Conservation (phyloP, 495 filamentous ascomycete species). For the Thermothielavioides terrestris region DNA sequence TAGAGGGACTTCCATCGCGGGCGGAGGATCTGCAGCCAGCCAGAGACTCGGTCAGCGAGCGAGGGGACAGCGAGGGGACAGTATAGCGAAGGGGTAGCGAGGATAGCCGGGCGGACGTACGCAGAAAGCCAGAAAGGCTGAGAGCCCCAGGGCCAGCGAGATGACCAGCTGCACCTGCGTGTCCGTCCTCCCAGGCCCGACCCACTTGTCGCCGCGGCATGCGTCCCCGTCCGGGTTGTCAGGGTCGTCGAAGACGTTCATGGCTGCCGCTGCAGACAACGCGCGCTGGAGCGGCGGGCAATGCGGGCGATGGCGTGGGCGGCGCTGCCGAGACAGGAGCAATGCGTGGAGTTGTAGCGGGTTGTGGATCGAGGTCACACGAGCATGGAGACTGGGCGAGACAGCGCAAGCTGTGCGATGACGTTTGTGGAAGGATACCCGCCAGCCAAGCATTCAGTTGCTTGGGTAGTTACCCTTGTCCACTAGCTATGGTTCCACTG, state of each 20-base stretch:
- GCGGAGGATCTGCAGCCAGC: conserved; percentile 51
- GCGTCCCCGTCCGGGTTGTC: conserved; percentile 10
- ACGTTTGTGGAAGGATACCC: no score
- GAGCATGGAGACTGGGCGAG: not conserved
- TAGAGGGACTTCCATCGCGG: conserved; percentile 91
- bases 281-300: not conserved
- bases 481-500: no score
- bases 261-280: conserved; percentile 4
- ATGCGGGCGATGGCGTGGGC: no score
- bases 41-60: not conserved
- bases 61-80: not conserved
- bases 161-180: conserved; percentile 46
- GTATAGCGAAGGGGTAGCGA: no score
- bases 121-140: conserved; percentile 46
- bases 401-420: not conserved
- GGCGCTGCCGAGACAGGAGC: no score
- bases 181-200: conserved; percentile 31
- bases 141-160: conserved; percentile 41
- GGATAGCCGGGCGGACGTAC: conserved; percentile 36
- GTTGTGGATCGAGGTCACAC: not conserved
- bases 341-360: no score
- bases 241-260: conserved; percentile 17
- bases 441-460: no score
- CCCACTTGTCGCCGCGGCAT: conserved; percentile 25
- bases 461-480: no score